phyloP scores from a whole-genome alignment of 1,284 basidiomycete species.

The Pseudozyma pruni region DNA sequence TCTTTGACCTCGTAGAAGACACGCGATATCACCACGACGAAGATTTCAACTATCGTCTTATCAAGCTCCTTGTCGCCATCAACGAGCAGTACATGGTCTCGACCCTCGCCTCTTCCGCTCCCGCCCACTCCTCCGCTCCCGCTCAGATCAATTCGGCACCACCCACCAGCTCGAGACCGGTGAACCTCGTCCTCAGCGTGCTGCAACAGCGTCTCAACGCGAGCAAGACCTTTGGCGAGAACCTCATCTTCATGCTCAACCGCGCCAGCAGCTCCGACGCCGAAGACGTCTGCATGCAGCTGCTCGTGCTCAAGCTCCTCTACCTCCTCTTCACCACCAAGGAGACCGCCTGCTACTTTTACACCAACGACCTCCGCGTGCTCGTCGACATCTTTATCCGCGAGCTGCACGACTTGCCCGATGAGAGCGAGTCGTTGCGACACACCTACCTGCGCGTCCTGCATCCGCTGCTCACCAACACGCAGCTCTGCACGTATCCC shows the following conservation, averaged over 20 bases:
- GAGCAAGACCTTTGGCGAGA: constrained; percentile 95
- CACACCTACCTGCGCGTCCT: constrained; percentile 97
- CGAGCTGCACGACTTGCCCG: constrained; percentile 88
- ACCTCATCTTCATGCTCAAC: constrained; percentile 98
- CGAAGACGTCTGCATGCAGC: constrained; percentile 92
- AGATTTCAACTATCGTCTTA: constrained; percentile 51
- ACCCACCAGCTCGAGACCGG: constrained; percentile 4
- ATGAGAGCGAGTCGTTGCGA: constrained; percentile 92
- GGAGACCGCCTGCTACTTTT: constrained; percentile 94
- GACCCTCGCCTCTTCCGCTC: constrained; percentile 69
- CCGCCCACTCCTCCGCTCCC: constrained; percentile 39
- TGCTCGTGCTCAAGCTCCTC: constrained; percentile 92
- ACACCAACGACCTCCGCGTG: constrained; percentile 95
- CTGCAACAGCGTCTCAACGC: constrained; percentile 83
- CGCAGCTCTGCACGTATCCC: constrained; percentile 81
- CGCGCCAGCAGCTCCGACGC: constrained; percentile 73
- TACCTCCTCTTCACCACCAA: constrained; percentile 94
- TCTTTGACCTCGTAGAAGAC: constrained; percentile 93
- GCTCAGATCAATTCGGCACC: constrained; percentile 29
- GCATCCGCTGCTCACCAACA: constrained; percentile 92
- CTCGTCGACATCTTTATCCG: constrained; percentile 95
- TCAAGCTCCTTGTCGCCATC: constrained; percentile 72
- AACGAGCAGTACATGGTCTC: constrained; percentile 99
- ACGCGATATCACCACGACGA: constrained; percentile 89
- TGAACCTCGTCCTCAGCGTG: constrained; percentile 83